Evolutionary conservation across 2,329 filamentous ascomycete species (phyloP), one percentile per base, ranked within the genome.

Genomic region (Fusarium sp.): DNA sequence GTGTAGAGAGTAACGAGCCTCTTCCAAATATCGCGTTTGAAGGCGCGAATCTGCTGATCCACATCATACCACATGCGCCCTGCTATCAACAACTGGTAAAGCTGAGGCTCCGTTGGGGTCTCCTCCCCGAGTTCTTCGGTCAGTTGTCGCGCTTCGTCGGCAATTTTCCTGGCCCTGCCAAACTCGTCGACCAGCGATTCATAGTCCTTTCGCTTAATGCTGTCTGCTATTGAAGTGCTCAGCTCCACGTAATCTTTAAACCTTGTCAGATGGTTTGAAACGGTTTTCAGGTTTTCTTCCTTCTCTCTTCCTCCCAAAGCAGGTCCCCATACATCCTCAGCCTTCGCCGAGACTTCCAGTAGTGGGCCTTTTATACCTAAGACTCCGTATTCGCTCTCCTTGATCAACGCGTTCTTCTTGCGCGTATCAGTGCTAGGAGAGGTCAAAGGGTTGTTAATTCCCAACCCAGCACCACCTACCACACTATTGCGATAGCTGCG

Each of bases 301-400:
- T 95, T 94, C 72, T 98, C 94, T 27, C 93, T 89, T 5, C 96
- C 96, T 47, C 94, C 93, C 36, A 99, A 80, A 2, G 96, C 95
- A 4, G 96, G 96, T 0, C 96, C 96, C 94, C 96, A 99, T 11
- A 99, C 92, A 74, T 99, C 96, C 78, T 98, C 94, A 0, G 95
- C 96, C 78, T 97, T 97, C 63, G 94, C 91, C 1, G 93, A 93
- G 13, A 96, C 93, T 73, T 98, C 96, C 11, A 96, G 84, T 54
- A 99, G 82, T 18, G 96, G 95, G 2, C 85, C 87, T 76, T 97
- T 96, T 78, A 99, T 97, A 13, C 93, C 94, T 75, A 91, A 83
- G 10, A 96, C 90, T 50, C 94, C 94, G 74, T 94, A 97, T 73
- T 97, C 94, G 72, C 93, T 97, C 80, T 97, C 95, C 78, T 97